Base-by-base conservation (phyloP, 2,329 filamentous ascomycete species). In the Nothophaeocryptopus gaeumannii region DNA sequence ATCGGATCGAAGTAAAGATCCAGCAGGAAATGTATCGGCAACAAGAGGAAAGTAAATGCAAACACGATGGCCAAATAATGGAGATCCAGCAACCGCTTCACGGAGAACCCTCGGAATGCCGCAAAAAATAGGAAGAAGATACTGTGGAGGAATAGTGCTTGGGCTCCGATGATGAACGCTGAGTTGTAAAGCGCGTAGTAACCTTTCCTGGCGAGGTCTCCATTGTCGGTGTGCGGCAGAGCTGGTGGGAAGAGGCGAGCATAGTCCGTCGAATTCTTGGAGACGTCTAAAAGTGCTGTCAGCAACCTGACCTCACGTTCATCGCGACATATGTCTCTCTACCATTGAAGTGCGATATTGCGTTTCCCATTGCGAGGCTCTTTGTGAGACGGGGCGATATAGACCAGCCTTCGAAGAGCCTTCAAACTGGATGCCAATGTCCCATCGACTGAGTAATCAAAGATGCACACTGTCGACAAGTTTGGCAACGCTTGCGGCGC, bases 41-140 rank as follows among this genome's bases (percentile, higher is more conserved):
- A 30, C 2, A 42, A 39, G 7, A 56, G 33, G 50, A 51, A 43
- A 2, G 45, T 42, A 29, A 51, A 37, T 12, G 53, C 50, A 39
- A 58, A 56, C 43, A 53, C 13, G 14, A 53, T 41, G 38, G 42
- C 39, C 16, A 58, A 49, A 41, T 53, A 53, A 45, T 58, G 53
- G n/a, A 55, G 36, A 41, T 58, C 55, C 10, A 55, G 49, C 11
- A 45, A 42, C 12, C 47, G 48, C 32, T 45, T 49, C 31, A 50
- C 26, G 11, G 50, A 53, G 49, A 58, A 53, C 33, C 50, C 47
- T n/a, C 55, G 53, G n/a, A 58, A 41, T 20, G 50, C 35, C 46
- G 50, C 47, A 9, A 53, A 34, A 39, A 54, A 39, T 13, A 49
- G 50, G 50, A 53, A 55, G 37, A 56, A 39, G 11, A 44, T 20